These are phyloP conservation scores for Monilinia aucupariae DNA, from an alignment of 2,329 filamentous ascomycete genomes.

Conservation along the genomic window DNA sequence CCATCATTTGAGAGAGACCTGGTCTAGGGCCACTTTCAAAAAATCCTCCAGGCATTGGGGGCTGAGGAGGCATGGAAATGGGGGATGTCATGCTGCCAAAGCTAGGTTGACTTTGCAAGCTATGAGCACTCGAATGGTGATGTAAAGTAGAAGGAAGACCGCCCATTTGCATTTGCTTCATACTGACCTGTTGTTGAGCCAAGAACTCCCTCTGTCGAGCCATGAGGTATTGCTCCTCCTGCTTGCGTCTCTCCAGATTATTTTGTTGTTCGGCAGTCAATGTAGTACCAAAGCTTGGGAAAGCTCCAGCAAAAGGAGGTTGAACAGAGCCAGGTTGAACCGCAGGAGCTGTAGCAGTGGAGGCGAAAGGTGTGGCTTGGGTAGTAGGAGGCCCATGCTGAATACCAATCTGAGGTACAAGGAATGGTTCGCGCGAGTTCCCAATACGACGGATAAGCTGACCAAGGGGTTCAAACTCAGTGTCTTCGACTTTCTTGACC, in stretches of 20 bases:
- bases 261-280: slow-evolving; percentile 97
- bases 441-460: slow-evolving; percentile 93
- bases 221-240: slow-evolving; percentile 96
- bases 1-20: slow-evolving; percentile 37
- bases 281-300: slow-evolving; percentile 94
- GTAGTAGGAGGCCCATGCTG: slow-evolving; percentile 71
- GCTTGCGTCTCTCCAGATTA: slow-evolving; percentile 89
- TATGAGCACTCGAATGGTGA: slow-evolving; percentile 92
- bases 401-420: slow-evolving; percentile 95
- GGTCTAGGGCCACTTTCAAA: slow-evolving; percentile 55
- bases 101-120: slow-evolving; percentile 93
- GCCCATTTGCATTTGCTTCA: slow-evolving; percentile 64
- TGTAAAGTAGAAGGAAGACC: slow-evolving; percentile 56
- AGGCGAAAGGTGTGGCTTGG: slow-evolving; percentile 36
- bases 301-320: slow-evolving; percentile 86
- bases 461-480: slow-evolving; percentile 89
- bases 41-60: slow-evolving; percentile 50
- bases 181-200: slow-evolving; percentile 76
- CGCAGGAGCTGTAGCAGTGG: slow-evolving; percentile 37
- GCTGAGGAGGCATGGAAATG: slow-evolving; percentile 52
- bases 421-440: slow-evolving; percentile 93
- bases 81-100: slow-evolving; percentile 94
- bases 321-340: slow-evolving; percentile 61
- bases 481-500: slow-evolving; percentile 90
- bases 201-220: slow-evolving; percentile 92